Base-by-base conservation (phyloP, 345 rosid genomes). In the Mercurialis annua region DNA sequence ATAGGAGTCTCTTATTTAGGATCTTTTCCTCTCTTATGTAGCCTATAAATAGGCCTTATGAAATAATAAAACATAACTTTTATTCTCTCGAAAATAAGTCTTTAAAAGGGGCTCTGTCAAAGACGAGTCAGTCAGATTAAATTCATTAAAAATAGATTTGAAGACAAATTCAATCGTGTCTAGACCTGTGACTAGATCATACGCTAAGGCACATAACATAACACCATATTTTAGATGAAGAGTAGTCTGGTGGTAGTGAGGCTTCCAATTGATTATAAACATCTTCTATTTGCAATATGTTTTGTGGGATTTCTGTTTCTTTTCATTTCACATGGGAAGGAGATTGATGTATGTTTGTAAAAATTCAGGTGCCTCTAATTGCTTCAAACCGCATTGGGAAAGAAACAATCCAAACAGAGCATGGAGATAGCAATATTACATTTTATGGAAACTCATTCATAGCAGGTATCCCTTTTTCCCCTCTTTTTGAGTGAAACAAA, bases 371-470 rank as follows among this genome's bases (percentile, higher is more conserved):
- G 46, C 96, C 92, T 59, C 84, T 91, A 20, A 89, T 91, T 29
- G 96, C 93, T 68, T 91, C 96, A 1, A 89, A 94, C 70, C 92
- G 92, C 59, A 73, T 83, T 40, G 99, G 98, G 20, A 91, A 83
- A 81, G 97, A 94, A 80, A 73, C 59, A 48, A 81, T 89, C 50
- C 80, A 86, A 79, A 86, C 92, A 2, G 93, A 91, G 82, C 93
- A 89, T 62, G 96, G 99, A 66, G 79, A 84, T 6, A 89, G 93
- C 66, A 77, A 84, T 74, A 91, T 94, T 59, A 82, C 90, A 40
- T 91, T 87, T 77, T 91, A 87, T 30, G 98, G 99, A 30, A 84
- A 82, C 70, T 94, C 96, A 40, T 89, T 94, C 70, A 86, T 94
- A 47, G 90, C 92, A 17, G 99, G 99, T 87, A 77, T 26, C 4